phyloP scores from a whole-genome alignment of 2,329 filamentous ascomycete genomes.

The Trichoderma sp. region DNA sequence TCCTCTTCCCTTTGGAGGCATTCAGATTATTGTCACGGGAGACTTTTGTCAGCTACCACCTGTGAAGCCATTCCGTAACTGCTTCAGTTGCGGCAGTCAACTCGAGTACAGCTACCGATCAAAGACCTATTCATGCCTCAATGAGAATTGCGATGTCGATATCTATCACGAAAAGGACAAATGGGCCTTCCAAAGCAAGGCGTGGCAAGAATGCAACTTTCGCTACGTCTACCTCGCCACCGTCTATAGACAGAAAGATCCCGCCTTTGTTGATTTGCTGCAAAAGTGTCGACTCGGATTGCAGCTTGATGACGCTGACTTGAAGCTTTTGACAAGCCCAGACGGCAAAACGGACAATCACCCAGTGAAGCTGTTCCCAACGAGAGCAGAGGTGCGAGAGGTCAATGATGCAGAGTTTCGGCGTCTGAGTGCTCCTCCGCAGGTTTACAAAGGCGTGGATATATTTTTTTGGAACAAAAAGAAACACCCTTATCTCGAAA shows the following conservation, averaged over 20 bases:
- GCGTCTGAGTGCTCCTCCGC: neutral
- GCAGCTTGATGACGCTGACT: neutral
- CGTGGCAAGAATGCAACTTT: constrained; percentile 61
- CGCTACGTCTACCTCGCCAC: constrained; percentile 54
- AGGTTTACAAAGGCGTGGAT: constrained; percentile 4
- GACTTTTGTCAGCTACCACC: constrained; percentile 66
- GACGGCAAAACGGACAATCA: neutral
- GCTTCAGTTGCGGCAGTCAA: constrained; percentile 31
- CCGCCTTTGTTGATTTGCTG: neutral
- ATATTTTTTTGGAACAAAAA: constrained; percentile 3
- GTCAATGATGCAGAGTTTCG: constrained; percentile 4
- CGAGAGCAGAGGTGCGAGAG: constrained; percentile 42
- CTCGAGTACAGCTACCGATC: neutral
- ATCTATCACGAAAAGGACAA: constrained; percentile 51
- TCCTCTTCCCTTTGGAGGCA: constrained; percentile 34
- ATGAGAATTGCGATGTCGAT: neutral
- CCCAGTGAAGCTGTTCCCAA: neutral
- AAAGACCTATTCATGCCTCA: constrained; percentile 30
- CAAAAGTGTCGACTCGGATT: neutral
- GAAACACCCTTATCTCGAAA: neutral
- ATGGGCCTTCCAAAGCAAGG: constrained; percentile 62
- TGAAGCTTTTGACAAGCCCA: neutral
- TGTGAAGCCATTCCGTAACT: constrained; percentile 55
- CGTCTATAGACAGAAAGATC: constrained; percentile 58
- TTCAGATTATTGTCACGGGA: constrained; percentile 37